These are phyloP conservation scores for Diutina sp. DNA, from an alignment of 1,139 yeast genomes.

Conservation along the genomic window DNA sequence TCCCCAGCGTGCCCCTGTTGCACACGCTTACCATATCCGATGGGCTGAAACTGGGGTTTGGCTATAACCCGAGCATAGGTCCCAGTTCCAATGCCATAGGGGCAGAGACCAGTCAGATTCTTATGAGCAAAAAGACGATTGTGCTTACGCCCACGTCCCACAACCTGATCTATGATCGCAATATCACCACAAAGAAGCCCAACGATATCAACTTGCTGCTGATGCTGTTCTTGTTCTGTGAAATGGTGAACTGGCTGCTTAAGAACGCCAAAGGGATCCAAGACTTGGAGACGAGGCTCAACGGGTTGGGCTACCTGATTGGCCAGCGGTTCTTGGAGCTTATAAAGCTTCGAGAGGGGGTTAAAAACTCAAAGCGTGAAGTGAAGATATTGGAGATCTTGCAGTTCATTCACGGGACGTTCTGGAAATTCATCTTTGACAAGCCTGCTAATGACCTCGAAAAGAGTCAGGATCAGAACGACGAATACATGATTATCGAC, in stretches of 20 bases:
- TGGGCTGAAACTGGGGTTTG: constrained; percentile 23
- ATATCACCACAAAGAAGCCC: constrained; percentile 43
- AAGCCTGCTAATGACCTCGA: constrained; percentile 79
- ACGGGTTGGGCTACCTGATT: constrained; percentile 62
- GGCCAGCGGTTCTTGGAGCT: constrained; percentile 34
- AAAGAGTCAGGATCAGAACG: constrained; percentile 66
- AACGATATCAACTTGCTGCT: constrained; percentile 58
- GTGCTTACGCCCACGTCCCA: constrained; percentile 19
- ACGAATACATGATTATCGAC: constrained; percentile 83
- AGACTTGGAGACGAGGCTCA: constrained; percentile 65
- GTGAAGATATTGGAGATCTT: constrained; percentile 61
- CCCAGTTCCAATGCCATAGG: constrained; percentile 27
- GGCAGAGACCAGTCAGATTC: constrained; percentile 20
- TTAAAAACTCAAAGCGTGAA: constrained; percentile 56
- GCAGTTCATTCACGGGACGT: constrained; percentile 69
- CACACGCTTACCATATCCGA: constrained; percentile 25
- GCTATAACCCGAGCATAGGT: constrained; percentile 33
- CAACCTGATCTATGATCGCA: constrained; percentile 50
- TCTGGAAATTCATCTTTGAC: constrained; percentile 80
- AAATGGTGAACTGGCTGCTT: constrained; percentile 57
- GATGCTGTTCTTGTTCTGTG: constrained; percentile 60
- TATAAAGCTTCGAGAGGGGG: constrained; percentile 38
- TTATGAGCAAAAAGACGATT: constrained; percentile 22
- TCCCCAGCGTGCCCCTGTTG: constrained; percentile 25
- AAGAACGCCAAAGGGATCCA: constrained; percentile 55